Evolutionary conservation across 2,329 filamentous ascomycete genomes (phyloP).

Genomic region (Sphaceloma murrayae): DNA sequence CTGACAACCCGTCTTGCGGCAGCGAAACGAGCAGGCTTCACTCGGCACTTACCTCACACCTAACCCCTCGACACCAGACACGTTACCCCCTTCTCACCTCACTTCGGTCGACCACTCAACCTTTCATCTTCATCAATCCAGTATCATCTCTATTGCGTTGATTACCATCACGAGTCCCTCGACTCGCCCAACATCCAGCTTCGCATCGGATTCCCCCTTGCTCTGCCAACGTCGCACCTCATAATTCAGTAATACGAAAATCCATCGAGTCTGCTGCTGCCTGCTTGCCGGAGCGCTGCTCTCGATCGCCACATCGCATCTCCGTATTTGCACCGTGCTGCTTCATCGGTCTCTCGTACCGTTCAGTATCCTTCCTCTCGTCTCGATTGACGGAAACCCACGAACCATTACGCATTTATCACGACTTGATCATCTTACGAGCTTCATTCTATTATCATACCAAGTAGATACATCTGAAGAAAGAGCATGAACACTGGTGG

Average conservation of each 20-base stretch:
- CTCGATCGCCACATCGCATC: too few relatives aligned
- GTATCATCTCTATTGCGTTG: slow-evolving; percentile 13
- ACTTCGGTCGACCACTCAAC: slow-evolving; percentile 8
- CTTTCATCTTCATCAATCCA: background rate
- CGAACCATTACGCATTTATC: slow-evolving; percentile 10
- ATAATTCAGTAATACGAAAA: slow-evolving; percentile 14
- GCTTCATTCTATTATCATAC: slow-evolving; percentile 11
- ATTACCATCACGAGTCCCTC: slow-evolving; percentile 6
- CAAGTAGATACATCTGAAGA: slow-evolving; percentile 19
- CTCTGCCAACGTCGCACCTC: background rate
- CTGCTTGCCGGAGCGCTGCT: slow-evolving; percentile 13
- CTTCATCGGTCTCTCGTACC: too few relatives aligned
- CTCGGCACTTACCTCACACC: slow-evolving; percentile 9
- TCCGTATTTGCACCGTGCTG: too few relatives aligned
- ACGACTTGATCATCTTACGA: slow-evolving; percentile 16
- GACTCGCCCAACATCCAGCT: slow-evolving; percentile 6
- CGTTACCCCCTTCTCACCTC: slow-evolving; percentile 3
- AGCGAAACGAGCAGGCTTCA: slow-evolving; percentile 12
- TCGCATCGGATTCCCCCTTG: slow-evolving; percentile 1
- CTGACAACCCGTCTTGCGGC: background rate
- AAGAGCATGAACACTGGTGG: slow-evolving; percentile 83
- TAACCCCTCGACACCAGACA: slow-evolving; percentile 11
- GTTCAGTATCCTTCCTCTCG: too few relatives aligned
- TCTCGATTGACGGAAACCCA: slow-evolving; percentile 12
- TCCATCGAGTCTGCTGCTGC: slow-evolving; percentile 9